These are phyloP conservation scores for Lactarius hatsudake DNA, from an alignment of 768 basidiomycete genomes.

Conservation along the genomic window DNA sequence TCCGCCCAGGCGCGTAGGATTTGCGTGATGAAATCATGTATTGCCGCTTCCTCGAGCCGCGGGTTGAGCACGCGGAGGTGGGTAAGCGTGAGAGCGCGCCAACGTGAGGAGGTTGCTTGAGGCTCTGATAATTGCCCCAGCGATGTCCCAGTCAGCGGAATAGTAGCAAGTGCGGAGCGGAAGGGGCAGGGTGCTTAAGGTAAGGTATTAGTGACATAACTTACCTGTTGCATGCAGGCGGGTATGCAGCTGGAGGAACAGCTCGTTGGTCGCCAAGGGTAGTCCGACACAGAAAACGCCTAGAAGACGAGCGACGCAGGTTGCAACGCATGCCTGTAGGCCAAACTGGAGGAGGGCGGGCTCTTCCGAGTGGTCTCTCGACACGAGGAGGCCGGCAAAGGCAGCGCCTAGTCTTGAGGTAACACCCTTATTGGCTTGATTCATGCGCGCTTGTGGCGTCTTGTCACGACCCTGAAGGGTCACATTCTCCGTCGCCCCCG, in stretches of 20 bases:
- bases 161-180: conserved; percentile 25
- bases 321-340: conserved; percentile 65
- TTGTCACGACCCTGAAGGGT: conserved; percentile 46
- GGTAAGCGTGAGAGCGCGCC: conserved; percentile 70
- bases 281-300: conserved; percentile 73
- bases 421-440: conserved; percentile 58
- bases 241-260: conserved; percentile 58
- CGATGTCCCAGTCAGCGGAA: conserved; percentile 15
- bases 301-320: conserved; percentile 64
- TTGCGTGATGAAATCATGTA: conserved; percentile 70
- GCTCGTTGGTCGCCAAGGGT: conserved; percentile 63
- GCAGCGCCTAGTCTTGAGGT: conserved; percentile 60
- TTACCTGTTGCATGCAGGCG: conserved; percentile 55
- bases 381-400: conserved; percentile 57
- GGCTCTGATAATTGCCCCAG: conserved; percentile 46
- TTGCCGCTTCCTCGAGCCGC: conserved; percentile 59
- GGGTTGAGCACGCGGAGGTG: conserved; percentile 69
- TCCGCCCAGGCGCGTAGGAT: conserved; percentile 72
- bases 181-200: conserved; percentile 24
- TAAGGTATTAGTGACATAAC: conserved; percentile 26
- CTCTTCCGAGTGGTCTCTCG: conserved; percentile 70
- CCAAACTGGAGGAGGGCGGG: conserved; percentile 75
- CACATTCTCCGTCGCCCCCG: conserved; percentile 67
- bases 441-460: conserved; percentile 40
- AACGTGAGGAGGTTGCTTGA: conserved; percentile 74